These are phyloP conservation scores for Udeniomyces megalosporus DNA, from an alignment of 768 basidiomycete species.

Conservation along the genomic window DNA sequence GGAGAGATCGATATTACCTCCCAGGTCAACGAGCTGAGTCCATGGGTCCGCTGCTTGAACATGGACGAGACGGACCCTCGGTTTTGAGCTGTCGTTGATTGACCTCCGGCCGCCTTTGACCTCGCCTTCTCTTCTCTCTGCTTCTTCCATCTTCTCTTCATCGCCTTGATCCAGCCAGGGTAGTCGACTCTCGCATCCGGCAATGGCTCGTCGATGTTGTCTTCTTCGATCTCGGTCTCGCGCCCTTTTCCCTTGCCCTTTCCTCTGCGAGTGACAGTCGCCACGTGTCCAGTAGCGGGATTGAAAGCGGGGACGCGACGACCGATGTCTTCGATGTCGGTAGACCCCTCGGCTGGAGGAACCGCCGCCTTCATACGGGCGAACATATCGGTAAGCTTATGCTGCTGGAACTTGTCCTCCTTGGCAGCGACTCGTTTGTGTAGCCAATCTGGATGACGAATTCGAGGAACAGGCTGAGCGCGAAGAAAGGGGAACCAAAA, in stretches of 20 bases:
- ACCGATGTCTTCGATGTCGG: constrained; percentile 50
- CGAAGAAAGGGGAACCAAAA: neutral
- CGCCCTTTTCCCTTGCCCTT: constrained; percentile 29
- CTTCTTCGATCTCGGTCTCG: constrained; percentile 26
- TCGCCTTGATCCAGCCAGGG: constrained; percentile 56
- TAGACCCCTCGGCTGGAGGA: constrained; percentile 23
- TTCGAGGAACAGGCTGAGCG: constrained; percentile 61
- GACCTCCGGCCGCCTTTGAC: constrained; percentile 15
- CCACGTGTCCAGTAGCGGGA: neutral
- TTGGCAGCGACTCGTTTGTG: constrained; percentile 73
- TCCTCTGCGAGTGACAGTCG: constrained; percentile 6
- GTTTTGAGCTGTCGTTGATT: constrained; percentile 20
- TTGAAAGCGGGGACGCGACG: neutral
- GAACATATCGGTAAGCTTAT: constrained; percentile 94
- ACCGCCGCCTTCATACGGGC: constrained; percentile 27
- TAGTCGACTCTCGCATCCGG: constrained; percentile 47
- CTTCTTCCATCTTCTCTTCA: constrained; percentile 62
- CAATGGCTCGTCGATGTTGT: constrained; percentile 22
- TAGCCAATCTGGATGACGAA: constrained; percentile 95
- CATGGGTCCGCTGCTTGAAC: constrained; percentile 43
- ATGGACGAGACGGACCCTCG: constrained; percentile 44
- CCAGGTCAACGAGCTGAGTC: constrained; percentile 53
- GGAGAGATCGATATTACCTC: constrained; percentile 74
- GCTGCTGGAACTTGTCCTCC: constrained; percentile 94
- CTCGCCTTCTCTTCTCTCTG: constrained; percentile 31